Evolutionary conservation across 2,329 filamentous ascomycete genomes (phyloP).

Genomic region (Neonectria faginata): DNA sequence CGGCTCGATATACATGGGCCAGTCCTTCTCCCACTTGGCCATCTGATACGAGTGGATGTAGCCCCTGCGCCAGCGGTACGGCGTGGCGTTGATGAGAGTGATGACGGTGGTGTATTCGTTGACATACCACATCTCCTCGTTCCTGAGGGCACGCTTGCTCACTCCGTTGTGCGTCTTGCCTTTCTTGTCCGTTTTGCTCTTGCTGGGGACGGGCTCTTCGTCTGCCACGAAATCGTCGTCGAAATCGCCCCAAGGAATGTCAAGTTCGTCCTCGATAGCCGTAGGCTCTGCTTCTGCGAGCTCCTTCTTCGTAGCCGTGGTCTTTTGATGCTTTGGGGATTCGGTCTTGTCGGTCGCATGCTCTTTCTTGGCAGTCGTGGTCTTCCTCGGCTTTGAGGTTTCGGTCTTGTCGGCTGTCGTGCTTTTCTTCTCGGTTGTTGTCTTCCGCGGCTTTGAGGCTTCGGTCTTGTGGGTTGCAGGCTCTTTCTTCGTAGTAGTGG

Average conservation of each 20-base stretch:
- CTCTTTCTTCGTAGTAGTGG: no score
- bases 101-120: slow-evolving; percentile 27
- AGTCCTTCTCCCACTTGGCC: slow-evolving; percentile 34
- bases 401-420: no score
- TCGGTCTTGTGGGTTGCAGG: no score
- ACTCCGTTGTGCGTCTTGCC: neutral
- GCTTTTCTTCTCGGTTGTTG: no score
- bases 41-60: slow-evolving; percentile 39
- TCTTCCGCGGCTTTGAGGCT: no score
- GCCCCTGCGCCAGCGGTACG: slow-evolving; percentile 46
- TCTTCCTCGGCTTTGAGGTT: no score
- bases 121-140: neutral
- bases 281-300: neutral
- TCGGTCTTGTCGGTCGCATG: no score
- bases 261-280: neutral
- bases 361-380: no score
- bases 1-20: slow-evolving; percentile 45
- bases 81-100: slow-evolving; percentile 50
- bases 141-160: neutral
- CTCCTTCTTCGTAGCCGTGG: neutral
- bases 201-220: neutral
- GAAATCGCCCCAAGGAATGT: neutral
- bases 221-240: neutral
- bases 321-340: neutral
- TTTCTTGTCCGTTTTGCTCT: neutral